phyloP scores from a whole-genome alignment of 1,139 yeast genomes.

The Yamadazyma atmosphaerica region DNA sequence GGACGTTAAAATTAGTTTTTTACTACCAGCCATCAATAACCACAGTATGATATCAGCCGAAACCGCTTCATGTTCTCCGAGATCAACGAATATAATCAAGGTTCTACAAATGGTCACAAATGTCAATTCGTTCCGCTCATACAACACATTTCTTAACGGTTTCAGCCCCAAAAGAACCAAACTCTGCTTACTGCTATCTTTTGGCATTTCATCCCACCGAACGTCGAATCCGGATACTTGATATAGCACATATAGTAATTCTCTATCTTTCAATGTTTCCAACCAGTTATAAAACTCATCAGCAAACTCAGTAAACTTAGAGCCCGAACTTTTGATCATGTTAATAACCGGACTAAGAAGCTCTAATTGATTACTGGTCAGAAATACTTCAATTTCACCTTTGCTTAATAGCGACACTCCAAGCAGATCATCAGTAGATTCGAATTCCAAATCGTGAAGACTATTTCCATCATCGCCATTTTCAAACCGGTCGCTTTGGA shows the following conservation, averaged over 20 bases:
- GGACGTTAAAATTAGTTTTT: constrained; percentile 24
- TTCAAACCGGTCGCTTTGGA: neutral
- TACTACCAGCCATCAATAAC: constrained; percentile 31
- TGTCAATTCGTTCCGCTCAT: constrained; percentile 38
- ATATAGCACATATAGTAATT: constrained; percentile 4
- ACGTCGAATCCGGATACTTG: neutral
- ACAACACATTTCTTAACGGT: constrained; percentile 9
- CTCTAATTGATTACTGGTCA: neutral
- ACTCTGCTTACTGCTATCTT: neutral
- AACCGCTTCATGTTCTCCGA: constrained; percentile 23
- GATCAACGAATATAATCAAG: constrained; percentile 15
- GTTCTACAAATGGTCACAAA: constrained; percentile 27
- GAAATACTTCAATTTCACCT: neutral
- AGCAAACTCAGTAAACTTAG: neutral
- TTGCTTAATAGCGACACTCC: neutral
- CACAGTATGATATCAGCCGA: constrained; percentile 32
- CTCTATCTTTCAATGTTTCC: neutral
- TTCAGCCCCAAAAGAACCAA: constrained; percentile 5
- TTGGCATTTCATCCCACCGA: neutral
- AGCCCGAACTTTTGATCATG: neutral
- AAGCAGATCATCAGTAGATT: neutral
- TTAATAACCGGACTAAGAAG: neutral
- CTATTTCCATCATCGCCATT: neutral
- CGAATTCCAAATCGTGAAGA: neutral
- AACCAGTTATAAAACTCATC: constrained; percentile 2